Evolutionary conservation across 2,329 filamentous ascomycete species (phyloP), one percentile per base, ranked within the genome.

Genomic region (Gliomastix tumulicola): DNA sequence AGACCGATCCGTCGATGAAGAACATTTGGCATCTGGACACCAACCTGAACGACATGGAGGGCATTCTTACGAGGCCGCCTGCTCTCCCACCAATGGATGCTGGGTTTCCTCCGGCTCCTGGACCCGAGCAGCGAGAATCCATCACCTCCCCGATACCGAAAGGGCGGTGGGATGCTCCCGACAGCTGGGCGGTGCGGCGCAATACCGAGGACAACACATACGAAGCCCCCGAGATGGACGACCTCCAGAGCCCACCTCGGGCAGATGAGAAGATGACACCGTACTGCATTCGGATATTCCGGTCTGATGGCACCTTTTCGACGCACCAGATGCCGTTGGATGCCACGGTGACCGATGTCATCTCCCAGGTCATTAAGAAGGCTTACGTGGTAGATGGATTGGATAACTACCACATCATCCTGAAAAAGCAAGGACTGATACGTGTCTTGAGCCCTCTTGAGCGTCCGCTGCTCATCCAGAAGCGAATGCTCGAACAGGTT

Each of bases 211-310:
- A 87, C 37, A 74, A 73, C 43, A 66, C 71, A n/a, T 52, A 56
- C 46, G 73, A 67, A 47, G 63, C 55, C 5, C 64, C 69, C 2
- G 84, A 88, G 39, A 66, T 75, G 12, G 84, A 88, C 43, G 84
- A 90, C 37, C 66, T 73, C 20, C 80, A 77, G 32, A 74, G 76
- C 35, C 72, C 78, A n/a, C 70, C 77, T 7, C 76, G 77, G 34
- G 75, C 81, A 3, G 84, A 90, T 38, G 84, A 90, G 55, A 85
- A 87, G 52, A 71, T 76, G 21, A 71, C 75, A 13, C 79, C 83
- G 21, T 96, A 90, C 59, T 97, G 89, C 56, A 92, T 98, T 54
- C 87, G 92, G 22, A 87, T 98, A 25, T 98, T 98, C 66, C 82
- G 89, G 41, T 83, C 84, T 8, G 90, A 98, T 56, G 88, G 84